Evolutionary conservation across 2,329 filamentous ascomycete species (phyloP), one percentile per base, ranked within the genome.

Genomic region (Teratosphaeriaceae sp.): DNA sequence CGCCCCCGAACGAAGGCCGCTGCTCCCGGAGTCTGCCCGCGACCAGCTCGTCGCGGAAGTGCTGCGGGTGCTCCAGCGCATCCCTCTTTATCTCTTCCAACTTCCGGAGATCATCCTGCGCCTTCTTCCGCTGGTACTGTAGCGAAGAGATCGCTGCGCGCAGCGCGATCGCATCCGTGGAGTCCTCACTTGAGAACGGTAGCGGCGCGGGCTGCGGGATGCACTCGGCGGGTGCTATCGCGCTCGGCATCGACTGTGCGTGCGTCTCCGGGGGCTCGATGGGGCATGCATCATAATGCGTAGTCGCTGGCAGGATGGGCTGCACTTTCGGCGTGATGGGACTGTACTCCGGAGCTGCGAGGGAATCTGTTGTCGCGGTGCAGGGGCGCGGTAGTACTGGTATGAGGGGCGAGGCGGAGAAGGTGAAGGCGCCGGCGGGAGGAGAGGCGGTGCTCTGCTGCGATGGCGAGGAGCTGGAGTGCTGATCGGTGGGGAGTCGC

Each of bases 151-250:
- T 88, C 35, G 89, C 86, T 20, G 85, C 86, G 52, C 84, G 82
- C 46, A 96, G 74, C 4, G 90, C 90, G 47, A 96, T 83, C 19
- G 84, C 88, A 69, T 97, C 90, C 6, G 87, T 82, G 59, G 94
- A 94, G 39, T 72, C 67, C 46, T 65, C 66, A 52, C 68, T 65
- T 16, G 66, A 66, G 52, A 74, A 72, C 6, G 71, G 66, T 33
- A 67, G 58, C 15, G 68, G 62, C 19, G 66, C 56, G 20, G 70
- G 70, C 44, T 64, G 65, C 12, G 62, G 58, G 23, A 65, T 68
- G 54, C 68, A 70, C 26, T 58, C 47, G 8, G 59, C 48, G 7
- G 54, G 51, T 19, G 52, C 54, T 26, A 51, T 50, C 26, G 52
- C 37, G 38, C 31, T 15, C 40, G 21, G 12, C 37, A 15, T 6